These are phyloP conservation scores for Rhizoctonia solani DNA, from an alignment of 1,284 basidiomycete genomes.

Conservation along the genomic window DNA sequence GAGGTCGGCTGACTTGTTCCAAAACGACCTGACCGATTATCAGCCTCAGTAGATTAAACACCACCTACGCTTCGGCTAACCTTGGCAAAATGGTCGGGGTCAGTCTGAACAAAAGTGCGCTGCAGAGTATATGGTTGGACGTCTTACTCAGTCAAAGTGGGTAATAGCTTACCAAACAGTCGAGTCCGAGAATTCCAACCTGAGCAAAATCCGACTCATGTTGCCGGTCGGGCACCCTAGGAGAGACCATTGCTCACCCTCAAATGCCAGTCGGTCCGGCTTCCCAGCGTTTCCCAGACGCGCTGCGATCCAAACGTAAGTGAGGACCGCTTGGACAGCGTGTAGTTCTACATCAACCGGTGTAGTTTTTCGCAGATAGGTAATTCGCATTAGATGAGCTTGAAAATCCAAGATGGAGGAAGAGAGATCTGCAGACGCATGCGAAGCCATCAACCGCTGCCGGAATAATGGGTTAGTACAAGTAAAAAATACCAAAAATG, in stretches of 20 bases:
- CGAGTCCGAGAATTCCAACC: conserved; percentile 83
- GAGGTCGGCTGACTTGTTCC: conserved; percentile 81
- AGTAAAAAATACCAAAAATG: background rate
- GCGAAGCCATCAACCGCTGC: conserved; percentile 84
- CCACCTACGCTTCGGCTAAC: conserved; percentile 48
- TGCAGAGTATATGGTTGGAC: conserved; percentile 43
- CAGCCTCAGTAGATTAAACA: background rate
- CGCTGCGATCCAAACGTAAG: conserved; percentile 72
- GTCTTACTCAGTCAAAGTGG: background rate
- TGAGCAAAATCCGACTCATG: conserved; percentile 79
- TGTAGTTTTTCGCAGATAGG: conserved; percentile 78
- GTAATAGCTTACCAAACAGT: conserved; percentile 68
- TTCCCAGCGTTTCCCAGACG: conserved; percentile 49
- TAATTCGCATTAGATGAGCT: conserved; percentile 81
- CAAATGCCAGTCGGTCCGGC: conserved; percentile 31
- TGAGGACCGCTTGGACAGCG: conserved; percentile 64
- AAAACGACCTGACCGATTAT: conserved; percentile 63
- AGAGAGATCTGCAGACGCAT: conserved; percentile 82
- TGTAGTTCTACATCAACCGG: conserved; percentile 73
- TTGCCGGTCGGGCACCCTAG: conserved; percentile 82
- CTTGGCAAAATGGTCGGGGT: conserved; percentile 82
- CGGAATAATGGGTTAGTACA: background rate
- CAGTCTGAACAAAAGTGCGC: conserved; percentile 71
- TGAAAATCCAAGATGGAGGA: conserved; percentile 92
- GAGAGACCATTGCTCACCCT: conserved; percentile 65